Conservation (phyloP, 805 yeast genomes). For the Yamadazyma insecticola region DNA sequence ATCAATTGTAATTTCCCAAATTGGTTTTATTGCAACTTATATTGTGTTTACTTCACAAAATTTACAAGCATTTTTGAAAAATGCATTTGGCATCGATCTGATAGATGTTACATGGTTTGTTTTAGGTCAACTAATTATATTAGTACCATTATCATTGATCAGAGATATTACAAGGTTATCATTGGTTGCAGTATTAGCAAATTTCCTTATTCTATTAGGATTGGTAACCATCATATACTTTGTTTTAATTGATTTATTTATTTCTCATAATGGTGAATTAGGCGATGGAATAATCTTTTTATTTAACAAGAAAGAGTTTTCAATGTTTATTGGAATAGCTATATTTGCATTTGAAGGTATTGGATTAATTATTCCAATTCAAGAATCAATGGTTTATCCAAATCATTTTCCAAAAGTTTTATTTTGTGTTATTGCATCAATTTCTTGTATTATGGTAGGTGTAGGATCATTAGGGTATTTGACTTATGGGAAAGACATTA, state of each 20-base stretch:
- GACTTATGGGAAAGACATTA: constrained; percentile 59
- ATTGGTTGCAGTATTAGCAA: constrained; percentile 66
- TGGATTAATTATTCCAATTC: constrained; percentile 76
- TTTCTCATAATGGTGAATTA: constrained; percentile 36
- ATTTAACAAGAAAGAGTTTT: constrained; percentile 57
- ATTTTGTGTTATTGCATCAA: constrained; percentile 55
- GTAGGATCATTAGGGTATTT: constrained; percentile 67
- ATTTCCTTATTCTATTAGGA: constrained; percentile 63
- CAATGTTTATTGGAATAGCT: constrained; percentile 76
- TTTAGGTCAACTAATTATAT: constrained; percentile 49
- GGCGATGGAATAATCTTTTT: constrained; percentile 46
- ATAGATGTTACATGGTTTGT: constrained; percentile 46
- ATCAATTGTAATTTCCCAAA: constrained; percentile 65
- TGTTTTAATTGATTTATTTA: constrained; percentile 42
- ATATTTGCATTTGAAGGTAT: constrained; percentile 88
- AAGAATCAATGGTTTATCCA: constrained; percentile 76
- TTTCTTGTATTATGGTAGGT: constrained; percentile 56
- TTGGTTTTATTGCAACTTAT: constrained; percentile 80
- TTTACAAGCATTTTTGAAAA: constrained; percentile 54
- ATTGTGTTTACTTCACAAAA: constrained; percentile 76
- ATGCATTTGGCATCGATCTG: constrained; percentile 40
- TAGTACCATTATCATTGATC: constrained; percentile 66
- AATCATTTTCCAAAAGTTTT: constrained; percentile 66
- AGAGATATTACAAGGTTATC: constrained; percentile 76
- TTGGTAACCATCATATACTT: constrained; percentile 59